Evolutionary conservation across 2,329 filamentous ascomycete genomes (phyloP).

Genomic region (Colletotrichum sp.): DNA sequence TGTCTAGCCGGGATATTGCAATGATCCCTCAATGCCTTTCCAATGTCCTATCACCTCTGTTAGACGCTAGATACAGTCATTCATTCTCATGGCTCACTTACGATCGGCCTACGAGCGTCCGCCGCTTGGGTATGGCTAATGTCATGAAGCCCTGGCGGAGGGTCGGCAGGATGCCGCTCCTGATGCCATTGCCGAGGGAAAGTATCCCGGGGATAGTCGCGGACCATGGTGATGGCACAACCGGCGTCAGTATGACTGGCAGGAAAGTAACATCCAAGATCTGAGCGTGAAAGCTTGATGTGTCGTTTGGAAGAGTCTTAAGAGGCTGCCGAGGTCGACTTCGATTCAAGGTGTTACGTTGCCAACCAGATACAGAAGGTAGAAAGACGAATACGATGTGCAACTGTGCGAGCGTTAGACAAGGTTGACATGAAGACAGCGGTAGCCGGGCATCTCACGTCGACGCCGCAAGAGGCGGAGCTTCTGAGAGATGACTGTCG

Average conservation of each 20-base stretch:
- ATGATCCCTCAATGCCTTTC: conserved; percentile 54
- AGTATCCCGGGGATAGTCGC: conserved; percentile 42
- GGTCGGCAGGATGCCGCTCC: conserved; percentile 27
- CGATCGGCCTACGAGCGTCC: conserved; percentile 19
- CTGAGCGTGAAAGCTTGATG: background rate
- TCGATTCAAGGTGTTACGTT: background rate
- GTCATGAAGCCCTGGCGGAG: conserved; percentile 10
- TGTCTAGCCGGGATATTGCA: conserved; percentile 55
- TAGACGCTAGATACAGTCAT: background rate
- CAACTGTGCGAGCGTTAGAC: conserved; percentile 15
- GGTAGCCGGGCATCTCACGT: background rate
- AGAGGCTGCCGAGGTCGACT: background rate
- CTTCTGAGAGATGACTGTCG: background rate
- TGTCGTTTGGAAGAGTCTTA: background rate
- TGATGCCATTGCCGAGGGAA: conserved; percentile 39
- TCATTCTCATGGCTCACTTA: background rate
- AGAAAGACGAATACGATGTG: conserved; percentile 9
- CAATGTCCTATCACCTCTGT: conserved; percentile 47
- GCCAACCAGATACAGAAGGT: background rate
- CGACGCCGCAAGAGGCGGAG: background rate
- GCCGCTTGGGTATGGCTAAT: conserved; percentile 17
- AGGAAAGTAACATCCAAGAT: background rate
- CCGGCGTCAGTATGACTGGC: background rate
- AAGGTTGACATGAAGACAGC: background rate
- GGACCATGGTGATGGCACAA: conserved; percentile 39